Evolutionary conservation across 2,329 filamentous ascomycete species (phyloP).

Genomic region (Didymosphaeria variabile): DNA sequence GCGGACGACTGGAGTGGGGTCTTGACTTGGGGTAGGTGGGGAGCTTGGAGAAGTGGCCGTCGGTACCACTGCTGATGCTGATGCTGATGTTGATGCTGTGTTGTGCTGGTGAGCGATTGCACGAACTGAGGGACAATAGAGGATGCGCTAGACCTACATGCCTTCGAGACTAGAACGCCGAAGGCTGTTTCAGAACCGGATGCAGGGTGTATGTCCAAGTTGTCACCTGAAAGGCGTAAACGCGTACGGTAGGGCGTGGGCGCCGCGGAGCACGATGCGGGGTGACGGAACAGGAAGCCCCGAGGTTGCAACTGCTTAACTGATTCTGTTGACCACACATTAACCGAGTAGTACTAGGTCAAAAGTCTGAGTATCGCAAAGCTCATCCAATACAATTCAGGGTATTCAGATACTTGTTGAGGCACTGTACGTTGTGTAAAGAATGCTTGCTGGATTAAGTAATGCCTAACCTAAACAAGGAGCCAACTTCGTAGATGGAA

Average conservation of each 20-base stretch:
- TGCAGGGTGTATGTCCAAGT: background rate
- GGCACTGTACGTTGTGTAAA: background rate
- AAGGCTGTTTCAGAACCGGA: background rate
- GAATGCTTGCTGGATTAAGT: background rate
- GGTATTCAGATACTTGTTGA: no score
- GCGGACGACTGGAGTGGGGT: background rate
- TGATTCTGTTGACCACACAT: background rate
- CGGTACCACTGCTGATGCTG: background rate
- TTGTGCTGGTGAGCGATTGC: background rate
- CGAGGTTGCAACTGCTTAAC: background rate
- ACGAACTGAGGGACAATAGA: background rate
- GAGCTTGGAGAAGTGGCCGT: background rate
- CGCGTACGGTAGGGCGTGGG: conserved; percentile 2
- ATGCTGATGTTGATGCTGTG: conserved; percentile 1
- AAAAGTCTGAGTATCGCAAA: no score
- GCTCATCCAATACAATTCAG: no score
- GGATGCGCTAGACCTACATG: background rate
- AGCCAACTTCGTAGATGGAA: background rate
- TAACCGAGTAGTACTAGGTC: no score
- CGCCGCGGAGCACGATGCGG: background rate
- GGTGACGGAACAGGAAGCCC: conserved; percentile 8
- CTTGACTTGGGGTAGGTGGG: background rate
- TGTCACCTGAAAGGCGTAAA: conserved; percentile 1
- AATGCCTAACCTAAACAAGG: conserved; percentile 3
- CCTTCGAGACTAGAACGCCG: background rate